Evolutionary conservation across 805 yeast species (phyloP).

Genomic region (Saturnispora diversa): DNA sequence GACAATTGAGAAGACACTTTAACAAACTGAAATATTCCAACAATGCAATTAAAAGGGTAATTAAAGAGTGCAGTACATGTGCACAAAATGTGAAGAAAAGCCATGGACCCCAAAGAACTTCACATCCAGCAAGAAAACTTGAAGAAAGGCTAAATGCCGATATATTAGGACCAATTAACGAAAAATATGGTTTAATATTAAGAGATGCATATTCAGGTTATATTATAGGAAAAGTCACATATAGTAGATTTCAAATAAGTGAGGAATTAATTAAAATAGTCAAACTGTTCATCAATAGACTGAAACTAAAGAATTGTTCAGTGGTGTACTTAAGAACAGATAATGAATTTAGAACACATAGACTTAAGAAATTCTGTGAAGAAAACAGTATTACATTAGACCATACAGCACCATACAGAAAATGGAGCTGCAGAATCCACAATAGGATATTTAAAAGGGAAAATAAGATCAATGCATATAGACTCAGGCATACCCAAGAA

Average conservation of each 20-base stretch:
- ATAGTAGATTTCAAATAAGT: not conserved
- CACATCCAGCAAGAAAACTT: not conserved
- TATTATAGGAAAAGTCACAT: not conserved
- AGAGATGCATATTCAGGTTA: slow-evolving; percentile 1
- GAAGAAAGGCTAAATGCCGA: not conserved
- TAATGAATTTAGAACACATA: not conserved
- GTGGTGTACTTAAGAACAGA: not conserved
- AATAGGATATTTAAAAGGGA: too few species aligned
- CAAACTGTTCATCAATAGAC: not conserved
- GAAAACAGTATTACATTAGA: not conserved
- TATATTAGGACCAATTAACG: not conserved
- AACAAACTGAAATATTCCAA: not conserved
- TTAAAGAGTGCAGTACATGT: not conserved
- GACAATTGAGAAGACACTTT: too few species aligned
- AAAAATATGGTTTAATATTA: not conserved
- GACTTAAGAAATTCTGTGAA: not conserved
- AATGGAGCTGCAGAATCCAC: not conserved
- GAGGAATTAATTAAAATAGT: not conserved
- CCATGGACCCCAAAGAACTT: not conserved
- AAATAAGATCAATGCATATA: too few species aligned
- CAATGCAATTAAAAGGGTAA: slow-evolving; percentile 2
- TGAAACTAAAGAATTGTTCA: not conserved
- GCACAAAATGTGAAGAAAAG: not conserved
- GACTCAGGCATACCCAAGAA: too few species aligned
- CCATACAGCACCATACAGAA: not conserved